Evolutionary conservation across 495 filamentous ascomycete genomes (phyloP), one percentile per base, ranked within the genome.

Genomic region (Patellaria atrata): DNA sequence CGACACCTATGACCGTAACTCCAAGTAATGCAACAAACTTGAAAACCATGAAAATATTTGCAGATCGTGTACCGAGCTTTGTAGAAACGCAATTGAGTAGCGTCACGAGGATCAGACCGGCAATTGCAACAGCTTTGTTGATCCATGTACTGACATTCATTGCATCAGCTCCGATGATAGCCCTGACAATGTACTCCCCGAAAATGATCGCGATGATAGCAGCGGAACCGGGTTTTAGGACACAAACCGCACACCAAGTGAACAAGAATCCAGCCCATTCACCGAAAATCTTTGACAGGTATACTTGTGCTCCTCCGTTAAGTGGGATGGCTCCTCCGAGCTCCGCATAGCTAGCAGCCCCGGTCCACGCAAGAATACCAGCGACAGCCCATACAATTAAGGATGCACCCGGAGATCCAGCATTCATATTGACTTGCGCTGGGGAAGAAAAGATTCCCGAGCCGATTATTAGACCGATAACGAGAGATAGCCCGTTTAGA

Each of bases 171-270:
- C 82, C 83, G 29, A 92, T 75, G 16, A 75, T 65, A 0, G 84
- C 86, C 18, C 86, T 70, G 40, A 94, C 85, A 16, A 93, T 62
- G 50, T 97, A 97, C 56, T 97, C 89, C 17, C 91, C 89, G 59
- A 94, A 94, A 41, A 97, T 96, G 35, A 97, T 94, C 18, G 86
- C 72, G 37, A 96, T 83, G 54, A 97, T 97, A 17, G 89, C 89
- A 5, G 85, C 74, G 10, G 80, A 79, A 1, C 89, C 89, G 5
- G 89, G 89, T 57, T 94, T 96, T 16, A 96, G 59, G 8, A 97
- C 89, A 19, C 86, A 73, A 0, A 96, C 85, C 0, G 91, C 85
- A 31, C 81, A 83, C 89, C 89, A 97, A 7, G 82, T 86, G 57
- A 92, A 97, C 14, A 94, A 62, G 47, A 97, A 97, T 1, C 87